Conservation (phyloP, 306 rosid genomes). For the Prunus fruticosa region DNA sequence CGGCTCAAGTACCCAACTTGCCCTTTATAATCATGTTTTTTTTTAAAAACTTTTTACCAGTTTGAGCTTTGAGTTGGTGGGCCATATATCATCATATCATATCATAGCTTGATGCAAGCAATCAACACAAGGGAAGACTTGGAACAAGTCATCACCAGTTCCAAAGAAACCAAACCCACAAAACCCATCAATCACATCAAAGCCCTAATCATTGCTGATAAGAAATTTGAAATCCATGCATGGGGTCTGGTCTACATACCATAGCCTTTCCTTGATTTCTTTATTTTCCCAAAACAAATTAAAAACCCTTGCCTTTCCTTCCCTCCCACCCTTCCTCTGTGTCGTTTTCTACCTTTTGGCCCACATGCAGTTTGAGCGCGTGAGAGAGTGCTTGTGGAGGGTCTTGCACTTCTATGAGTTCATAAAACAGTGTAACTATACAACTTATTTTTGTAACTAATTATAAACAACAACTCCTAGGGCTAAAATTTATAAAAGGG, state of each 20-base stretch:
- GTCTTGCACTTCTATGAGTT: no score
- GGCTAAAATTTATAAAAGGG: no score
- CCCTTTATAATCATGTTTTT: constrained; percentile 7
- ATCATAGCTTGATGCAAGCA: constrained; percentile 25
- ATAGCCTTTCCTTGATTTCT: no score
- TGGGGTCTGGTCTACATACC: background rate
- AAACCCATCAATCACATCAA: constrained; percentile 40
- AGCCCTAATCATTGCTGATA: constrained; percentile 56
- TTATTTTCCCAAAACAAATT: no score
- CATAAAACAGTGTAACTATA: no score
- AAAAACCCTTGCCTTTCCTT: no score
- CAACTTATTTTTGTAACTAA: no score
- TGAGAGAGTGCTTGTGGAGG: no score
- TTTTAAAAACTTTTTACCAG: background rate
- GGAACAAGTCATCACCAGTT: background rate
- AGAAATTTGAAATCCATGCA: constrained; percentile 39
- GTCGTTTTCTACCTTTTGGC: no score
- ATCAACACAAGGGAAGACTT: background rate
- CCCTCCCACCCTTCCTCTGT: no score
- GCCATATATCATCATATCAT: constrained; percentile 3
- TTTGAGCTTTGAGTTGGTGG: background rate
- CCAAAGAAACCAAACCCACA: constrained; percentile 11
- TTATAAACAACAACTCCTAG: no score
- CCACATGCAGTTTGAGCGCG: no score
- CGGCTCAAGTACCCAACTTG: constrained; percentile 14